A percentile compares a stretch with the other conserved stretches of the same genome.
These are phyloP conservation scores for Aspergillus pseudonomiae DNA, from an alignment of 2,329 filamentous ascomycete genomes.

Conservation along the genomic window DNA sequence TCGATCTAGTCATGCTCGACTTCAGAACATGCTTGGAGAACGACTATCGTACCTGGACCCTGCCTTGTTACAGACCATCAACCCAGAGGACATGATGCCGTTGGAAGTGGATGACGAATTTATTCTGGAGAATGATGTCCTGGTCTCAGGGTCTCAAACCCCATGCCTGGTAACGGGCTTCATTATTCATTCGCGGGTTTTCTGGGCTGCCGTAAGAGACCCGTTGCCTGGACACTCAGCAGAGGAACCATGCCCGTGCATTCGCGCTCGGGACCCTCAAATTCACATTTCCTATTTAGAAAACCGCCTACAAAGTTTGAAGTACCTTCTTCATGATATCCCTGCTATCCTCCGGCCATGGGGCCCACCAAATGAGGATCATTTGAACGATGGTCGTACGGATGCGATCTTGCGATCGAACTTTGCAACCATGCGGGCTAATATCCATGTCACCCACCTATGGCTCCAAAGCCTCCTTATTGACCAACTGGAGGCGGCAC, in stretches of 20 bases:
- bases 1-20: conserved; percentile 18
- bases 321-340: conserved; percentile 21
- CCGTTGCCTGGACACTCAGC: background rate
- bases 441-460: conserved; percentile 42
- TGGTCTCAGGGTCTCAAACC: conserved; percentile 8
- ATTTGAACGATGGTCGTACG: background rate
- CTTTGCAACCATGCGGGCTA: conserved; percentile 24
- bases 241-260: conserved; percentile 15
- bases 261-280: conserved; percentile 6
- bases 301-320: conserved; percentile 31
- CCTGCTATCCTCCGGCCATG: conserved; percentile 1
- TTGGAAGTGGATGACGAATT: conserved; percentile 37
- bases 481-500: conserved; percentile 36
- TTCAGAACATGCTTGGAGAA: conserved; percentile 27
- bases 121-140: conserved; percentile 27
- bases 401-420: too few species aligned
- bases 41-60: conserved; percentile 34
- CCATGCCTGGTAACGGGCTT: conserved; percentile 32
- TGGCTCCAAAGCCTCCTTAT: conserved; percentile 42
- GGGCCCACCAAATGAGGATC: background rate
- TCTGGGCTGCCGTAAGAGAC: conserved; percentile 22
- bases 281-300: conserved; percentile 24
- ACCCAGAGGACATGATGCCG: conserved; percentile 38
- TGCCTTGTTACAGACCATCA: conserved; percentile 29
- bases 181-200: conserved; percentile 32